Percentiles rank a stretch among this genome's conserved stretches.
Evolutionary conservation across 495 filamentous ascomycete genomes (phyloP).

Genomic region (Neurospora sp.): DNA sequence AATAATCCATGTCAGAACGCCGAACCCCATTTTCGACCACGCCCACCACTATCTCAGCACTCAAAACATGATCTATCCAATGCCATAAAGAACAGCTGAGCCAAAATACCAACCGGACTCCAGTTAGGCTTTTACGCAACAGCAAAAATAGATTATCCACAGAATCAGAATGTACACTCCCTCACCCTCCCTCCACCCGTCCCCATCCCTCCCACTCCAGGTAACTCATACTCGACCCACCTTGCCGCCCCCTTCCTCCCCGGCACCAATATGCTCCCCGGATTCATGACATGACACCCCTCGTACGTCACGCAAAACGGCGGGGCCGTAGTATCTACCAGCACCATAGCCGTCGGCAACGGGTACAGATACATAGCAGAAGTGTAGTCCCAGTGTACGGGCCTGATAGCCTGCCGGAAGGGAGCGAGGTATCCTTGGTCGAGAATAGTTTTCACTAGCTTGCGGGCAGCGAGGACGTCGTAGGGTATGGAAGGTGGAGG

Average conservation of each 20-base stretch:
- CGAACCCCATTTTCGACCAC: too few relatives aligned
- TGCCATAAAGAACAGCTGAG: too few relatives aligned
- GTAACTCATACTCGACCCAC: slow-evolving; percentile 80
- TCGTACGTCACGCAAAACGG: slow-evolving; percentile 84
- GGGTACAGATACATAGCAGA: slow-evolving; percentile 70
- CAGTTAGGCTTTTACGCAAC: too few relatives aligned
- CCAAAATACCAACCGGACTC: too few relatives aligned
- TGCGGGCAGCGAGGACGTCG: slow-evolving; percentile 55
- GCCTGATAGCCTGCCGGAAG: slow-evolving; percentile 65
- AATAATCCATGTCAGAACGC: too few relatives aligned
- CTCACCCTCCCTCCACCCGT: slow-evolving; percentile 20
- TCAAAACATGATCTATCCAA: too few relatives aligned
- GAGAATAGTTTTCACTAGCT: slow-evolving; percentile 83
- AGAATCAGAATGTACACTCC: slow-evolving; percentile 21
- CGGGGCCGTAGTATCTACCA: slow-evolving; percentile 70
- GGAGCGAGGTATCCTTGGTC: slow-evolving; percentile 84
- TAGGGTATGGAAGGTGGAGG: slow-evolving; percentile 26
- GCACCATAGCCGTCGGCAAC: slow-evolving; percentile 68
- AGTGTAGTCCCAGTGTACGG: slow-evolving; percentile 81
- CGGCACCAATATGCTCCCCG: slow-evolving; percentile 59
- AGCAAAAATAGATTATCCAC: too few relatives aligned
- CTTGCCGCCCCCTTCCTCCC: slow-evolving; percentile 52
- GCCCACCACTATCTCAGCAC: too few relatives aligned
- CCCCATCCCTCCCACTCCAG: slow-evolving; percentile 23
- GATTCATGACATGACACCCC: slow-evolving; percentile 94